Evolutionary conservation across 2,329 filamentous ascomycete genomes (phyloP), one percentile per base, ranked within the genome.

Genomic region (Colletotrichum sp.): DNA sequence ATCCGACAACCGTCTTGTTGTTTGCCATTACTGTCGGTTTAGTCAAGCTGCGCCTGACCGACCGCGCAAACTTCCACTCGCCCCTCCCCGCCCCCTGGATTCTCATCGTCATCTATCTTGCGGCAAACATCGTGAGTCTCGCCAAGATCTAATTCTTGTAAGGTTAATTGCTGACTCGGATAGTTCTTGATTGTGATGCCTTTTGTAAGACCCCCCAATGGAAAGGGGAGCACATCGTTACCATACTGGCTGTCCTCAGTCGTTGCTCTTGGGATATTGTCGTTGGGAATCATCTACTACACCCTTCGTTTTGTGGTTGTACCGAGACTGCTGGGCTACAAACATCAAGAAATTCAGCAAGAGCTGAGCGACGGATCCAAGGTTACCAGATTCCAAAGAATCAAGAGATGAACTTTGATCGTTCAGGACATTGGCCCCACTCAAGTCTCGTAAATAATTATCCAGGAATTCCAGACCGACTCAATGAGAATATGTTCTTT

Each of bases 11-110:
- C 0, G 74, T 79, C 8, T 32, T 80, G 14, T 55, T 77, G 28
- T 59, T 73, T 0, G 78, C 77, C 2, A 75, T 79, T 10, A 79
- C 77, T 0, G 26, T 76, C 14, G 79, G 79, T 1, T 59, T 80
- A 16, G 62, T 80, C 7, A 80, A 78, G 69, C 32, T 80, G 21
- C 79, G 79, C 1, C 71, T 80, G 1, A 74, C 73, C 9, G 69
- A 66, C n/a, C 61, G 70, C 3, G 77, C 78, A 30, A 74, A 79
- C 7, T 80, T 70, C 14, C 69, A 70, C 2, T 76, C 78, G 3
- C 77, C 77, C 1, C 74, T 79, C 28, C 71, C 28, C 5, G 73
- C 79, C 3, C 79, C 78, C 1, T 80, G 78, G 78, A 30, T 69
- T 2, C 30, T 78, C 4, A 76, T 80, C 30, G 66, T 9, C 7